Conservation (phyloP, 2,329 filamentous ascomycete genomes). For the Tolypocladium album region DNA sequence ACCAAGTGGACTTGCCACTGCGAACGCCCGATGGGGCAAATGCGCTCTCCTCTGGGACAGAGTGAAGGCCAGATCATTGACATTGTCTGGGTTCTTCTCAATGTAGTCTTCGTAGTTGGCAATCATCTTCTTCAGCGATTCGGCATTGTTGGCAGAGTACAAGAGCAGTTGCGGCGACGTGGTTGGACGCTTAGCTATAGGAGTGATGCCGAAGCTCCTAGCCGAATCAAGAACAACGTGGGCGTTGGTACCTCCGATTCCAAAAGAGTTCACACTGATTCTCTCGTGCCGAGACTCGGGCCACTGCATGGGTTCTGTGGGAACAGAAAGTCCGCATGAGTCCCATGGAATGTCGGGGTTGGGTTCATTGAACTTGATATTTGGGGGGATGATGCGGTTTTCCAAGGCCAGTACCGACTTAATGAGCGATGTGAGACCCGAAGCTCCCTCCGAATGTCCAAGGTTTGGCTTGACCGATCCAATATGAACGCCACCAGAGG, state of each 20-base stretch:
- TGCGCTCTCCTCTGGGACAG: neutral
- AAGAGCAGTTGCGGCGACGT: neutral
- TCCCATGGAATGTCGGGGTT: conserved; percentile 13
- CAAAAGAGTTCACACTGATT: conserved; percentile 34
- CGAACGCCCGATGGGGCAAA: neutral
- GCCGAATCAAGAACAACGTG: neutral
- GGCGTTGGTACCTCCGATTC: conserved; percentile 30
- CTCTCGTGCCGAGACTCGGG: conserved; percentile 23
- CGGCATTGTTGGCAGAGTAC: neutral
- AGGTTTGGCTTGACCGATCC: conserved; percentile 19
- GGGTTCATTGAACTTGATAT: conserved; percentile 9
- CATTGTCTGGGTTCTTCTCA: neutral
- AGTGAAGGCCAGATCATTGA: neutral
- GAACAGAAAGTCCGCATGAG: conserved; percentile 13
- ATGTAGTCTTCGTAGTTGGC: neutral
- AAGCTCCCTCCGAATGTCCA: conserved; percentile 16
- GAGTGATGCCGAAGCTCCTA: neutral
- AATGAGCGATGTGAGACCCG: conserved; percentile 14
- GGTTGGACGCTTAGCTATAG: neutral
- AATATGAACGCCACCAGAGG: conserved; percentile 6
- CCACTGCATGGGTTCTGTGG: conserved; percentile 21
- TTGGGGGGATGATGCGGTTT: conserved; percentile 11
- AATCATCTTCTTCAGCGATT: conserved; percentile 12
- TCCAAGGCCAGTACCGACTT: conserved; percentile 16
- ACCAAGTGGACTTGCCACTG: neutral